Percentiles rank a stretch among this genome's conserved stretches.
These are phyloP conservation scores for Colletotrichum chrysophilum DNA, from an alignment of 2,329 filamentous ascomycete genomes.

Conservation along the genomic window DNA sequence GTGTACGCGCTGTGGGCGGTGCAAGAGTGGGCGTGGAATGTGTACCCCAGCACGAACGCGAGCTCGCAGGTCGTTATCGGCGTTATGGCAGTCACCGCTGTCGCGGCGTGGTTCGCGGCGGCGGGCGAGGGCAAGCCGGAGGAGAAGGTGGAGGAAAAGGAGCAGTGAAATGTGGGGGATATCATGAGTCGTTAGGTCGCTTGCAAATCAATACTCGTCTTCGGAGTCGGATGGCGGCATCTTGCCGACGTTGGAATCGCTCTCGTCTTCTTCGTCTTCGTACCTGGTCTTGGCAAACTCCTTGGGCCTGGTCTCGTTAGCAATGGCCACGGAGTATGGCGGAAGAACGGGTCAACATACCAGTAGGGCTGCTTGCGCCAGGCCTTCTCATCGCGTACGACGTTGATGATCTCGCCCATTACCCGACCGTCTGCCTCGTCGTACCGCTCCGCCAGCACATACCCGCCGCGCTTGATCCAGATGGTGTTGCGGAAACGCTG, in stretches of 20 bases:
- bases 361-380: conserved; percentile 93
- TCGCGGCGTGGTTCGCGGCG: conserved; percentile 64
- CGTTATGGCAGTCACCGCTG: conserved; percentile 71
- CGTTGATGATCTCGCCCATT: conserved; percentile 87
- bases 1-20: conserved; percentile 74
- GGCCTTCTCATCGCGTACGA: conserved; percentile 87
- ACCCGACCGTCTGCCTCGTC: conserved; percentile 78
- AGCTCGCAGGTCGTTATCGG: conserved; percentile 71
- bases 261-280: conserved; percentile 73
- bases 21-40: conserved; percentile 95
- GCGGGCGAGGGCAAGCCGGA: conserved; percentile 40
- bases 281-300: conserved; percentile 74
- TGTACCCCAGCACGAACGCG: conserved; percentile 76
- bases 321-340: not conserved
- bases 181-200: not conserved
- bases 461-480: conserved; percentile 90
- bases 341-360: conserved; percentile 49
- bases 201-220: conserved; percentile 52
- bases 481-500: conserved; percentile 88
- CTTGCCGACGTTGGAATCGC: conserved; percentile 81
- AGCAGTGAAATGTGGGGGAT: conserved; percentile 5
- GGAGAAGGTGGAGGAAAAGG: conserved; percentile 27
- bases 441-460: conserved; percentile 78
- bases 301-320: conserved; percentile 66
- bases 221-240: conserved; percentile 85